A percentile compares a stretch with the other conserved stretches of the same genome.
phyloP scores from a whole-genome alignment of 1,284 basidiomycete species.

The Sanghuangporus baumii region DNA sequence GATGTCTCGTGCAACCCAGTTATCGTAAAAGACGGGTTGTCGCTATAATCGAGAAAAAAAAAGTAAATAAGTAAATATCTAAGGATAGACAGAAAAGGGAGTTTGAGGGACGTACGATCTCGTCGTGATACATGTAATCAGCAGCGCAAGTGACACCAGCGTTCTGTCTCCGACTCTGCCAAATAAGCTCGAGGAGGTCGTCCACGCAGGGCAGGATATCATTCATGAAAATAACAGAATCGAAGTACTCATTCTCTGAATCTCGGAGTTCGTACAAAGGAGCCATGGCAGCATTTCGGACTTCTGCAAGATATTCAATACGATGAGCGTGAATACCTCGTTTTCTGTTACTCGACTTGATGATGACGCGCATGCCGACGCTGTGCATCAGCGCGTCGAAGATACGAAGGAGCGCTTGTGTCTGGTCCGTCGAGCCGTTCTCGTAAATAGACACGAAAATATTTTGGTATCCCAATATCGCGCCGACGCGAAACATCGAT shows the following conservation, averaged over 20 bases:
- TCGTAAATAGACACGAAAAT: slow-evolving; percentile 97
- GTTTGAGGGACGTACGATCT: slow-evolving; percentile 53
- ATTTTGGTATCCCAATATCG: slow-evolving; percentile 91
- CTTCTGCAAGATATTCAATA: slow-evolving; percentile 96
- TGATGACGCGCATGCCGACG: slow-evolving; percentile 86
- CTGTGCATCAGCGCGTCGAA: slow-evolving; percentile 86
- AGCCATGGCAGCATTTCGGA: slow-evolving; percentile 90
- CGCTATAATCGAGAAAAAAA: slow-evolving; percentile 31
- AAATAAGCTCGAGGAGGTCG: slow-evolving; percentile 92
- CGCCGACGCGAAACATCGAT: slow-evolving; percentile 87
- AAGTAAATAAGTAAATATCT: slow-evolving; percentile 5
- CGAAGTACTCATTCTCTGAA: slow-evolving; percentile 85
- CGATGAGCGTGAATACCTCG: slow-evolving; percentile 96
- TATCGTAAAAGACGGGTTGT: slow-evolving; percentile 93
- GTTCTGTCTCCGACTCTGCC: slow-evolving; percentile 86
- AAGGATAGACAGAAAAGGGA: background rate
- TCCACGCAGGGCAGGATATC: slow-evolving; percentile 94
- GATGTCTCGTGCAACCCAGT: slow-evolving; percentile 96
- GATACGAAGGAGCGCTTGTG: slow-evolving; percentile 88
- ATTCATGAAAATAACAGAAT: slow-evolving; percentile 97
- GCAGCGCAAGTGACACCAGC: slow-evolving; percentile 95
- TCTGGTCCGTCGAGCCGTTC: slow-evolving; percentile 95
- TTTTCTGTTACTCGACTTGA: slow-evolving; percentile 85
- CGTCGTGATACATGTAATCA: slow-evolving; percentile 97
- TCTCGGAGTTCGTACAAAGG: slow-evolving; percentile 90